These are phyloP conservation scores for Pestalotiopsis sp. DNA, from an alignment of 2,329 filamentous ascomycete species.

Conservation along the genomic window DNA sequence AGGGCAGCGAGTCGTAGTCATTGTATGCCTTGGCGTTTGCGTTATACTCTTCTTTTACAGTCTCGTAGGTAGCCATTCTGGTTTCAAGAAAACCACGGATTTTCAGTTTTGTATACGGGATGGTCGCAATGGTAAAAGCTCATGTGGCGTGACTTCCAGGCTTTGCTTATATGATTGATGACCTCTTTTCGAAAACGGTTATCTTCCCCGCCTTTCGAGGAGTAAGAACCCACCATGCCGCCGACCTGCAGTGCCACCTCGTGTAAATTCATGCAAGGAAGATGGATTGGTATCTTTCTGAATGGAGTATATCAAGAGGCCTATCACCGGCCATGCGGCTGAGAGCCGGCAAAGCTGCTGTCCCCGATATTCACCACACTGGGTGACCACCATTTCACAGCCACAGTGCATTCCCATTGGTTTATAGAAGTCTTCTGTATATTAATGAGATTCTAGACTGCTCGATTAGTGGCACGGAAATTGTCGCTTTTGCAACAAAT, in stretches of 20 bases:
- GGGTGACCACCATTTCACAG: too few species aligned
- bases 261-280: neutral
- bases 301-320: neutral
- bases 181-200: neutral
- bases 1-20: slow-evolving; percentile 8
- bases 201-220: neutral
- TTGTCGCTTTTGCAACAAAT: too few species aligned
- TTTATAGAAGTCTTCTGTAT: too few species aligned
- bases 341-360: too few species aligned
- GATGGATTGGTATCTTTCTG: neutral
- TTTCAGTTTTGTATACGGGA: neutral
- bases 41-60: slow-evolving; percentile 16
- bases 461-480: too few species aligned
- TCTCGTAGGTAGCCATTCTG: neutral
- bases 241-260: neutral
- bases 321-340: neutral
- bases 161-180: too few species aligned
- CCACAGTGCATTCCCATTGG: too few species aligned
- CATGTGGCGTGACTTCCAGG: too few species aligned
- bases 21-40: slow-evolving; percentile 13
- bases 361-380: too few species aligned
- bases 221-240: neutral
- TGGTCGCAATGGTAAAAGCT: neutral
- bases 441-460: too few species aligned
- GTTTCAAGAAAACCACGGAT: neutral